Evolutionary conservation across 73 alveolate species (phyloP).

Genomic region (Paramecium octaurelia): DNA sequence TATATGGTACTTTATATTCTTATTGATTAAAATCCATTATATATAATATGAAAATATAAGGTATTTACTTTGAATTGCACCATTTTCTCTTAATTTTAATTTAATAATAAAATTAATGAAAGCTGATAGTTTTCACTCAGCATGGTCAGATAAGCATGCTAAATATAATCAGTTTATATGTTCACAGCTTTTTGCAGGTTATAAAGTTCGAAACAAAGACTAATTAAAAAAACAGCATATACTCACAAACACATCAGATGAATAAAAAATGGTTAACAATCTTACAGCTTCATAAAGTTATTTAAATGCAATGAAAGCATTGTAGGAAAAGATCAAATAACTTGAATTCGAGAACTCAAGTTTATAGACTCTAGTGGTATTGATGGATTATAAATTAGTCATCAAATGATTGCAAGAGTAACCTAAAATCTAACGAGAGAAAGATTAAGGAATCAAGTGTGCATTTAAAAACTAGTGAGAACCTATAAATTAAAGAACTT

Average conservation of each 20-base stretch:
- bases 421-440: not conserved
- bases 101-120: not conserved
- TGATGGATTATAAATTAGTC: not conserved
- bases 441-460: not conserved
- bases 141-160: not conserved
- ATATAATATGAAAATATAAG: no score
- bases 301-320: constrained; percentile 33
- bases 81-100: not conserved
- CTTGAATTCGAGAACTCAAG: not conserved
- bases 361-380: not conserved
- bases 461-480: not conserved
- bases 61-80: not conserved
- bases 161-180: not conserved
- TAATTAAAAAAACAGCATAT: not conserved
- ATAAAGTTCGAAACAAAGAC: not conserved
- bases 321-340: not conserved
- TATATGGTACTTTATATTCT: no score
- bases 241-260: not conserved
- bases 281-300: not conserved
- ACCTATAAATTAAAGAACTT: not conserved
- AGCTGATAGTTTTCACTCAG: constrained; percentile 20
- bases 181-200: not conserved
- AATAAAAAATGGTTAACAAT: not conserved
- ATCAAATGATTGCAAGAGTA: not conserved
- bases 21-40: no score